These are phyloP conservation scores for Pseudogymnoascus sp. DNA, from an alignment of 2,329 filamentous ascomycete species.

Conservation along the genomic window DNA sequence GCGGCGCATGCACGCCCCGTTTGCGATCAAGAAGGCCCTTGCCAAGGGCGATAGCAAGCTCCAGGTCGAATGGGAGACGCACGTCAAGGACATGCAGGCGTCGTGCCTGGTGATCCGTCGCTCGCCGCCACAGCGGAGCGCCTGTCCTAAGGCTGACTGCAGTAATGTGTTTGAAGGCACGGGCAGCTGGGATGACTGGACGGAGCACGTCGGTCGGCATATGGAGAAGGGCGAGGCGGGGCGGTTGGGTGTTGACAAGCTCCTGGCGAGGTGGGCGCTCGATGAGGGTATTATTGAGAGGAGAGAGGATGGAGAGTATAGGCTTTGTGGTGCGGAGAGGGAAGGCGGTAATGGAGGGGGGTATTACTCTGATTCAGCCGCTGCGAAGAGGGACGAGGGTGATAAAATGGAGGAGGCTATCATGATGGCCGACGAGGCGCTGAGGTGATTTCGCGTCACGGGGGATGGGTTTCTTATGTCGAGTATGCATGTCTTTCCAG, in stretches of 20 bases:
- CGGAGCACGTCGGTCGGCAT: conserved; percentile 86
- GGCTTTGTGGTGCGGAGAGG: conserved; percentile 41
- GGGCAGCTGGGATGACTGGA: conserved; percentile 80
- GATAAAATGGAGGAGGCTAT: conserved; percentile 17
- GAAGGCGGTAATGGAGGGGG: conserved; percentile 25
- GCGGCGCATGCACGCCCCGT: conserved; percentile 82
- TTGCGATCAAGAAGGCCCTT: conserved; percentile 52
- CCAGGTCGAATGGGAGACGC: conserved; percentile 55
- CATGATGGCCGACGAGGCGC: conserved; percentile 20
- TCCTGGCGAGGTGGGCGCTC: conserved; percentile 55
- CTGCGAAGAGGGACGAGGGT: conserved; percentile 19
- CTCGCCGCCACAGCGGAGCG: conserved; percentile 61
- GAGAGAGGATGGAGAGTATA: conserved; percentile 49
- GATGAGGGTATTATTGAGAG: conserved; percentile 57
- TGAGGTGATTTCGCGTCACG: background rate
- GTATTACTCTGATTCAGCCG: conserved; percentile 26
- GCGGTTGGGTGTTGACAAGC: conserved; percentile 48
- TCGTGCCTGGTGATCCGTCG: conserved; percentile 68
- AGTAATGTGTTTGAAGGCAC: conserved; percentile 61
- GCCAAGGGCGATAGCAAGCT: conserved; percentile 50
- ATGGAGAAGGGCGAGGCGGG: conserved; percentile 67
- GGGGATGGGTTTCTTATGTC: background rate
- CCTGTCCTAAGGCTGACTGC: conserved; percentile 68
- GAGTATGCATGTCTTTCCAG: conserved; percentile 1
- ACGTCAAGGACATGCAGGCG: conserved; percentile 62